Percentiles rank a stretch among this genome's conserved stretches.
phyloP scores from a whole-genome alignment of 371 early-diverging fungal species.

The Aphelidium insulamus region DNA sequence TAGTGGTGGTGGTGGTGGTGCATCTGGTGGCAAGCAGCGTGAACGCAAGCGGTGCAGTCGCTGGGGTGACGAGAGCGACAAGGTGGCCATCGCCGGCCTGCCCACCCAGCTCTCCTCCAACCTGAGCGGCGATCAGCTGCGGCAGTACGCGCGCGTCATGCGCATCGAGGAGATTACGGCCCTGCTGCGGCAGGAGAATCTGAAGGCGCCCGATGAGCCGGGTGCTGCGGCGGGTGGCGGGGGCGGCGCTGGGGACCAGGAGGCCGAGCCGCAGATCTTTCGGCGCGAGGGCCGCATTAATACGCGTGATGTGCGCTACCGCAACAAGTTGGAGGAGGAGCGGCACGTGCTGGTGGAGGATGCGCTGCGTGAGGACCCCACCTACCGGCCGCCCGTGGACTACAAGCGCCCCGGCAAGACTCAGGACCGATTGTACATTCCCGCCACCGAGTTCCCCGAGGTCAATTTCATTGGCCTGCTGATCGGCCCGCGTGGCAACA shows the following conservation, averaged over 20 bases:
- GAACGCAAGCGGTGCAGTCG: constrained; percentile 41
- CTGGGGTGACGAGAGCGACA: constrained; percentile 58
- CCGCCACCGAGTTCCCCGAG: constrained; percentile 80
- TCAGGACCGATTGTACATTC: constrained; percentile 82
- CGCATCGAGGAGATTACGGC: constrained; percentile 72
- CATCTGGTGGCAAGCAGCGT: too few relatives aligned
- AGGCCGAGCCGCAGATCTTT: neutral
- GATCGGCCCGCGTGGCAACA: constrained; percentile 91
- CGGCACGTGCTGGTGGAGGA: constrained; percentile 66
- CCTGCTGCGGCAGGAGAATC: constrained; percentile 48
- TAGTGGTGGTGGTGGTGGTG: too few relatives aligned
- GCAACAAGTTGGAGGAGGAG: constrained; percentile 79
- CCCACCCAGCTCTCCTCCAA: constrained; percentile 58
- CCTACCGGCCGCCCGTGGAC: constrained; percentile 72
- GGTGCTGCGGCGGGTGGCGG: too few relatives aligned
- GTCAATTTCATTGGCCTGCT: constrained; percentile 92
- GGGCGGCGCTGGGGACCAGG: too few relatives aligned
- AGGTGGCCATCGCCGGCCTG: constrained; percentile 47
- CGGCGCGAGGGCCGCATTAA: constrained; percentile 39
- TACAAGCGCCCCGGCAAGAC: constrained; percentile 61
- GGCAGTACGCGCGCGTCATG: constrained; percentile 57
- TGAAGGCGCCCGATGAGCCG: too few relatives aligned
- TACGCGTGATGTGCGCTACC: constrained; percentile 75
- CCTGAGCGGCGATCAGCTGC: constrained; percentile 51
- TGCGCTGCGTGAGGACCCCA: constrained; percentile 47